phyloP scores from a whole-genome alignment of 2,329 filamentous ascomycete species.

The Fusarium pilosicola region DNA sequence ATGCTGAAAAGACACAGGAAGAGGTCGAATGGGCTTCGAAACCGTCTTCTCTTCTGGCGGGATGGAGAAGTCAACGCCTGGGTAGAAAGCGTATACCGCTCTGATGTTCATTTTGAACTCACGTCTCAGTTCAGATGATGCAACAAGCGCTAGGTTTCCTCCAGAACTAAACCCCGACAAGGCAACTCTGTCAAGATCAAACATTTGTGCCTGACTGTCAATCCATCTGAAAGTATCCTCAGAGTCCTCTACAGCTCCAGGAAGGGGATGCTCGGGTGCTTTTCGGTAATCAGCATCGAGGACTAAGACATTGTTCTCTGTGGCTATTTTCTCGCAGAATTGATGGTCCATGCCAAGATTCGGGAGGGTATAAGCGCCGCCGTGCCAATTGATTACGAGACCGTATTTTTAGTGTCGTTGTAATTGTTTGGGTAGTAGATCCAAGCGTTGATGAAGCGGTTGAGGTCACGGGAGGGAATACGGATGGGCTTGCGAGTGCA shows the following conservation, averaged over 20 bases:
- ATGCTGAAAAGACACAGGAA: conserved; percentile 5
- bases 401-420: conserved; percentile 1
- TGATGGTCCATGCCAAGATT: conserved; percentile 52
- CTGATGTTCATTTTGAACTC: conserved; percentile 54
- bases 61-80: conserved; percentile 47
- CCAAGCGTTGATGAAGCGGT: conserved; percentile 43
- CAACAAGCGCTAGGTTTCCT: conserved; percentile 54
- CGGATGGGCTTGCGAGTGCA: conserved; percentile 24
- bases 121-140: conserved; percentile 42
- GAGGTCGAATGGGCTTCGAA: conserved; percentile 34
- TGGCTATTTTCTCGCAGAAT: conserved; percentile 50
- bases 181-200: conserved; percentile 51
- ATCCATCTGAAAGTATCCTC: conserved; percentile 52
- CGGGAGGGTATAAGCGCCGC: conserved; percentile 49
- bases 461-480: conserved; percentile 44
- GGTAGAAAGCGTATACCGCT: conserved; percentile 60
- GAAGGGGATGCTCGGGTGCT: conserved; percentile 53
- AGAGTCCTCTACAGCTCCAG: conserved; percentile 45
- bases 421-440: conserved; percentile 39
- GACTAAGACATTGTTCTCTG: conserved; percentile 39
- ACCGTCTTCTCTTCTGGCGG: conserved; percentile 44
- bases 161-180: conserved; percentile 60
- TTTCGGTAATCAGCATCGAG: conserved; percentile 53
- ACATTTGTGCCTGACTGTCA: conserved; percentile 36
- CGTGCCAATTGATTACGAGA: conserved; percentile 50